A percentile compares a stretch with the other conserved stretches of the same genome.
These are phyloP conservation scores for Penicillium sp. DNA, from an alignment of 2,329 filamentous ascomycete genomes.

Conservation along the genomic window DNA sequence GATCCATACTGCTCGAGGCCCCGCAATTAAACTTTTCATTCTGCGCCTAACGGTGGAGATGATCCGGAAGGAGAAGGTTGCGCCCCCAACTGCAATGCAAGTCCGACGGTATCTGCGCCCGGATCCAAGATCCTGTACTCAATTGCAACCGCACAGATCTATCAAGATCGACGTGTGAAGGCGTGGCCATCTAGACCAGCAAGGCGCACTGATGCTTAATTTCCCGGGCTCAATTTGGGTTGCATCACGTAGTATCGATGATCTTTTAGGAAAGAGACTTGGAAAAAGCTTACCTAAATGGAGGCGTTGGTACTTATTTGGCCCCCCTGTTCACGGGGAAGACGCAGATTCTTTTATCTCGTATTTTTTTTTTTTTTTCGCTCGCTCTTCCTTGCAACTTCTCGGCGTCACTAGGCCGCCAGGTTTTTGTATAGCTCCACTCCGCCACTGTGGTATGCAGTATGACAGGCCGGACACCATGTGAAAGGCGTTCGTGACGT, in stretches of 20 bases:
- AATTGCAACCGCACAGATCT: constrained; percentile 19
- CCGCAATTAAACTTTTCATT: background rate
- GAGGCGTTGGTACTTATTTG: background rate
- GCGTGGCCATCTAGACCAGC: background rate
- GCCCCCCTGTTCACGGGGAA: background rate
- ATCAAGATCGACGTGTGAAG: constrained; percentile 11
- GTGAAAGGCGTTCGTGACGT: constrained; percentile 21
- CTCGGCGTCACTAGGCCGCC: constrained; percentile 15
- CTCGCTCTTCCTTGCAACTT: constrained; percentile 3
- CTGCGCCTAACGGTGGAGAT: constrained; percentile 1
- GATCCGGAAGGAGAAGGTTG: constrained; percentile 10
- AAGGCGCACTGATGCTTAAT: constrained; percentile 12
- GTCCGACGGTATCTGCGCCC: constrained; percentile 3
- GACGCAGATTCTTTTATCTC: background rate
- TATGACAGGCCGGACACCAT: constrained; percentile 19
- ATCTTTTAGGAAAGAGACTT: constrained; percentile 21
- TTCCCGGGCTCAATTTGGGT: constrained; percentile 23
- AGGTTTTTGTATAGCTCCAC: constrained; percentile 4
- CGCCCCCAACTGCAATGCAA: constrained; percentile 9
- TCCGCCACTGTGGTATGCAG: constrained; percentile 10
- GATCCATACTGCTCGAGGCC: too few species aligned
- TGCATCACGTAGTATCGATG: constrained; percentile 26
- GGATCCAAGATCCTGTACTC: constrained; percentile 15
- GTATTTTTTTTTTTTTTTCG: background rate
- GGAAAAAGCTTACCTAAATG: constrained; percentile 14